Conservation (phyloP, 352 stramenopile species). For the Elongisporangium undulatum region DNA sequence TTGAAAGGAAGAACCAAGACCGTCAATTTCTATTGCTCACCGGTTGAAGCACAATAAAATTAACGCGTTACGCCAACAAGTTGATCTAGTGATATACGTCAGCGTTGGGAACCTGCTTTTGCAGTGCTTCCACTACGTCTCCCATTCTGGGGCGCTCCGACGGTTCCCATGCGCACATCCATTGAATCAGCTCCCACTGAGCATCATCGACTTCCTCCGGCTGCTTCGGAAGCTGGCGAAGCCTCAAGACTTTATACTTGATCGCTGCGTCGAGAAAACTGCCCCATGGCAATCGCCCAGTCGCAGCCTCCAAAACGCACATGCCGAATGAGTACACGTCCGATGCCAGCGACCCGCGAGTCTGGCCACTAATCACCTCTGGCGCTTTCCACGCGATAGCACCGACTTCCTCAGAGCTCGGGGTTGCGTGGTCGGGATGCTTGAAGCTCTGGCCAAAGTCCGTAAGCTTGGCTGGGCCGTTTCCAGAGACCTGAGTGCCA, state of each 20-base stretch:
- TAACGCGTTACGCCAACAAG: too few species aligned
- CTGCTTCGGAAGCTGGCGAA: neutral
- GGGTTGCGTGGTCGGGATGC: neutral
- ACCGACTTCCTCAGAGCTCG: neutral
- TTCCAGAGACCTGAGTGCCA: neutral
- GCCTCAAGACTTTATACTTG: neutral
- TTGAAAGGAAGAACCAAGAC: too few species aligned
- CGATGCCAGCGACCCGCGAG: conserved; percentile 4
- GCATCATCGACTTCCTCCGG: neutral
- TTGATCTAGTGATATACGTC: too few species aligned
- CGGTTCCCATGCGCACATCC: neutral
- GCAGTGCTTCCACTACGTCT: neutral
- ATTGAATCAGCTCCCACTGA: neutral
- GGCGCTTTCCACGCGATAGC: conserved; percentile 8
- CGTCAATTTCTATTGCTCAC: too few species aligned
- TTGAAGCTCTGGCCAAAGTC: conserved; percentile 20
- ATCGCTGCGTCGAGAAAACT: neutral
- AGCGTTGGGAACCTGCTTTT: too few species aligned
- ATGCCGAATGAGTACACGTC: conserved; percentile 16
- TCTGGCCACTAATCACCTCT: conserved; percentile 4
- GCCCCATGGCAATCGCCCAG: conserved; percentile 3
- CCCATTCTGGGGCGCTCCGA: neutral
- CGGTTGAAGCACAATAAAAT: too few species aligned
- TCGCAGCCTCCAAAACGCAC: conserved; percentile 11
- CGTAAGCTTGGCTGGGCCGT: conserved; percentile 16